Evolutionary conservation across 306 rosid species (phyloP), one percentile per base, ranked within the genome.

Genomic region (Gillenia trifoliata): DNA sequence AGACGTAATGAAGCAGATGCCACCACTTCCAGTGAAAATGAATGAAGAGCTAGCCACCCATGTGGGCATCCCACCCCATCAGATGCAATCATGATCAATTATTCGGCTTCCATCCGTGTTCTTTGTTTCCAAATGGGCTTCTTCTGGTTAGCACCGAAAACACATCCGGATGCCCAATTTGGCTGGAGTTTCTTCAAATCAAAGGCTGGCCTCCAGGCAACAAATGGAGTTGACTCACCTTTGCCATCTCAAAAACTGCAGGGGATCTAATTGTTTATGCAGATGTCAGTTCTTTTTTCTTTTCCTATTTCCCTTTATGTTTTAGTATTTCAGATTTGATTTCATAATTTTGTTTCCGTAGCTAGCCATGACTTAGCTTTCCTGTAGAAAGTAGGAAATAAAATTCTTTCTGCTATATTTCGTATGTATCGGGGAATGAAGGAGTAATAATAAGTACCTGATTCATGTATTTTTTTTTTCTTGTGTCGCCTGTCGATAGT

Each of bases 1-100:
- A 2, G 95, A 88, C 50, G 92, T 90, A 75, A 92, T 94, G 99
- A 94, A 94, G 91, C 95, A 94, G 83, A 92, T 92, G 99, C 96
- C 96, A 2, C 93, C 96, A 6, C 93, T 92, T 79, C 95, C 97
- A 0, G 93, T 85, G 85, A 94, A 94, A 86, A 77, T 94, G 83
- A 92, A 94, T 60, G 97, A 90, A 20, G 99, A 92, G 73, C 85
- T 94, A 34, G 93, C 92, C 8, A 87, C 82, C 83, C 83, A 91
- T 72, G 87, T 94, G 23, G 41, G 70, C 96, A 91, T 68, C 93
- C 92, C 89, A 20, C 79, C 71, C 72, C 86, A 85, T 69, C 86
- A 82, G 8, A 78, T 88, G 84, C 96, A 86, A 71, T 88, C 84
- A 79, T 88, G 88, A 85, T 80, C 77, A 45, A 6, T 16, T 45